Base-by-base conservation (phyloP, 106 monocot genomes). In the Dendrobium chrysotoxum region DNA sequence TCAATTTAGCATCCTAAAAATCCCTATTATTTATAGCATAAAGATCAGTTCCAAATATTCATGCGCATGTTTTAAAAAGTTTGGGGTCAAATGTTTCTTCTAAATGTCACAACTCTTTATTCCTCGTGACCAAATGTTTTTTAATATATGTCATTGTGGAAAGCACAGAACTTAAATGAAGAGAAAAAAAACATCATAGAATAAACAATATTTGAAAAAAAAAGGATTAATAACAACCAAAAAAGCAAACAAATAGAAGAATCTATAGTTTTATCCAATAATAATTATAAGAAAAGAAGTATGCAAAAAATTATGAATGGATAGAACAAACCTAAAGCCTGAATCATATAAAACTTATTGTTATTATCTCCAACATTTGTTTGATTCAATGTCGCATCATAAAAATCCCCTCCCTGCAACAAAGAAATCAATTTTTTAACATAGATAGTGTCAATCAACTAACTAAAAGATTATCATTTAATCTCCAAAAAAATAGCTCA, bases 301-400 rank as follows among this genome's bases (percentile, higher is more conserved):
- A 38, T 15, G 28, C 20, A 74, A 77, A 42, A 76, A 68, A 45
- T 18, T 50, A 46, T 31, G 39, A 77, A 75, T 42, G 71, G 30
- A 75, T 65, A 80, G 72, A 80, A 87, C 86, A 70, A 39, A 93
- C 96, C 92, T 88, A 93, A 85, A 86, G 83, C 87, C 83, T 96
- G 96, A 78, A 96, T 93, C 47, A 93, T 80, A 85, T 87, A 96
- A 71, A 96, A 93, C 78, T 96, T 96, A 83, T 96, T 96, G 79
- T 93, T 93, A 81, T 93, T 96, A 11, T 88, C 80, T 70, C 93
- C 91, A 83, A 96, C 88, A 92, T 93, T 92, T 75, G 93, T 96
- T 81, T 93, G 96, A 79, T 96, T 96, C 61, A 96, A 79, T 31
- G 77, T 89, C 26, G 92, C 96, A 92, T 88, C 90, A 87, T 96